Base-by-base conservation (phyloP, 345 rosid species). In the Gossypium mustelinum region DNA sequence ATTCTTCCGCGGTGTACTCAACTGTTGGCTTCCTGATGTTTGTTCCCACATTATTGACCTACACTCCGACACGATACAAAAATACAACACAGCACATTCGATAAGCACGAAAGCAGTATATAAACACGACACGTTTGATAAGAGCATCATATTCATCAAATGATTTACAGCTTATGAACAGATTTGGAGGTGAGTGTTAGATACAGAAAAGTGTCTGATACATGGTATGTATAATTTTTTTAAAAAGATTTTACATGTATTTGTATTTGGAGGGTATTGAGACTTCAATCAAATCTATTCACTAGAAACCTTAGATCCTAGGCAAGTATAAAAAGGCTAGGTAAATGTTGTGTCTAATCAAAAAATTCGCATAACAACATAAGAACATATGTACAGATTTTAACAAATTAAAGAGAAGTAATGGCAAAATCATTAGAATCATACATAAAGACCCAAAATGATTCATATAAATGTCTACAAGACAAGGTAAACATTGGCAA, bases 11-110 rank as follows among this genome's bases (percentile, higher is more conserved):
- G 34, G 92, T 55, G 81, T 87, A 93, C 62, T 90, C 98, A 1
- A 79, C 75, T 2, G 97, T 87, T 52, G 94, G 93, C 86, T 89
- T 95, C 87, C 97, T 85, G 76, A 86, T 56, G 79, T 93, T 91
- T 7, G 91, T 93, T 66, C 98, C 99, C 27, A 86, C 93, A 85
- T 95, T 93, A 86, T 93, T 93, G 34, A 95, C 78, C 98, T 94
- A 73, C 70, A 77, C 14, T 56, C 25, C 39, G 34, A 58, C 62
- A 58, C 11, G 62, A 24, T 24, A 22, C 62, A 2, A 24, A 58
- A 24, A 58, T 13, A 51, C 4, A 17, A 58, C 16, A 58, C 4
- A 17, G 25, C 16, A 58, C 13, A 7, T 58, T 58, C 24, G 24
- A 22, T 24, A 58, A 22, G 62, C 16, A 3, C 11, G 4, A 3